A percentile compares a stretch with the other conserved stretches of the same genome.
Conservation (phyloP, 225 moss, liverwort and hornwort species). For the Thuidium tamariscinum region DNA sequence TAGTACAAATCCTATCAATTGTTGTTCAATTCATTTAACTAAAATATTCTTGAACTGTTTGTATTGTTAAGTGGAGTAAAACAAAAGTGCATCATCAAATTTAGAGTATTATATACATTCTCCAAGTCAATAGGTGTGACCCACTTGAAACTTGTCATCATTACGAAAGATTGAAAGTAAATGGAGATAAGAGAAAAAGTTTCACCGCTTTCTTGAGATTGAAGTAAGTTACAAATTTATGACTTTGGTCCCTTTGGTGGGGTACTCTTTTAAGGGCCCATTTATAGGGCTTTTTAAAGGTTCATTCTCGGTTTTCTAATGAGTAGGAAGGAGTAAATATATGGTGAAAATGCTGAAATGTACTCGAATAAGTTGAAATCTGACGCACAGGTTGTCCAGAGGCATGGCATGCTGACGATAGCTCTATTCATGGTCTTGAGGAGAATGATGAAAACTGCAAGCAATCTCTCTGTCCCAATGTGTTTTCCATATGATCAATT, state of each 20-base stretch:
- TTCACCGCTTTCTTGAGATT: neutral
- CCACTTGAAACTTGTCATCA: neutral
- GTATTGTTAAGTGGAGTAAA: neutral
- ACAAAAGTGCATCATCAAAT: neutral
- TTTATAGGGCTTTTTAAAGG: neutral
- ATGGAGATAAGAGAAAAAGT: neutral
- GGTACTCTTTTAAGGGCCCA: too few species aligned
- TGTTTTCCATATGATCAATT: neutral
- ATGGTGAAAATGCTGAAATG: neutral
- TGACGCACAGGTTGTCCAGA: neutral
- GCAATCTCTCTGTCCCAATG: neutral
- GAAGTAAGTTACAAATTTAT: neutral
- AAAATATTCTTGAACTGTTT: neutral
- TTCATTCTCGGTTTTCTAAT: neutral
- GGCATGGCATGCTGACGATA: neutral
- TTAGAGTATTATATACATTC: neutral
- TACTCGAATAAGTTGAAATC: neutral
- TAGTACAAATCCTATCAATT: rapidly evolving
- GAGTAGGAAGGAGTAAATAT: neutral
- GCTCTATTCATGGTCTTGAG: neutral
- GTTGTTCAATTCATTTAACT: neutral
- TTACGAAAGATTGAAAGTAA: too few species aligned
- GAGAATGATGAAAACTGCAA: neutral
- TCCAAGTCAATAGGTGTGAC: neutral
- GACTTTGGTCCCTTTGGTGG: neutral